Evolutionary conservation across 345 rosid species (phyloP).

Genomic region (Heritiera fomes): DNA sequence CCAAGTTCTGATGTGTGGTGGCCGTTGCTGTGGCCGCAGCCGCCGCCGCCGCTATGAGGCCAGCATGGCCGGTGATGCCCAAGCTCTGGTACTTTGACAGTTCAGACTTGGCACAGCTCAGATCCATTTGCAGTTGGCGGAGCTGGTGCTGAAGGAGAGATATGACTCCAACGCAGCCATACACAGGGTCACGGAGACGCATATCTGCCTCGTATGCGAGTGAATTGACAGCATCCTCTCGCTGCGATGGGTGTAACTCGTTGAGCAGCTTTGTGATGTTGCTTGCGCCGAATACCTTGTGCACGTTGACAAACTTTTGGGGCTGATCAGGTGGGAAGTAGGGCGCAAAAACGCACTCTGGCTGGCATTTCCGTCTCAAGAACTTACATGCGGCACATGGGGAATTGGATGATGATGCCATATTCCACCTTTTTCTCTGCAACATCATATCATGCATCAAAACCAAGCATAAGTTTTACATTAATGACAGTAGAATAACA

Average conservation of each 20-base stretch:
- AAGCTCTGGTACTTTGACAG: conserved; percentile 62
- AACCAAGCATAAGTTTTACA: not conserved
- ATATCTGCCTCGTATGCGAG: conserved; percentile 48
- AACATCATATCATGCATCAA: conserved; percentile 10
- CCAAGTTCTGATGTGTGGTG: conserved; percentile 49
- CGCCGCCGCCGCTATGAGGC: conserved; percentile 58
- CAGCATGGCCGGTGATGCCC: conserved; percentile 52
- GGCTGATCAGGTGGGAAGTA: conserved; percentile 49
- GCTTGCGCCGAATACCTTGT: conserved; percentile 49
- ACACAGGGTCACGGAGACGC: conserved; percentile 48
- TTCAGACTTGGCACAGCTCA: conserved; percentile 57
- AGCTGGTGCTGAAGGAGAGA: conserved; percentile 48
- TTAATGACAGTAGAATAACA: not conserved
- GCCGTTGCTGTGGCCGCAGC: conserved; percentile 42
- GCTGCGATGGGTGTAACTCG: conserved; percentile 41
- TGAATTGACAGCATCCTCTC: conserved; percentile 47
- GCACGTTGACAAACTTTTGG: conserved; percentile 42
- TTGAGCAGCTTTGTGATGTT: conserved; percentile 48
- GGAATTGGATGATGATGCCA: conserved; percentile 45
- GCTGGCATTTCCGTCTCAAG: conserved; percentile 44
- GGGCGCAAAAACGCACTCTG: conserved; percentile 52
- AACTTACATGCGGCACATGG: conserved; percentile 53
- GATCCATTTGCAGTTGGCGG: conserved; percentile 46
- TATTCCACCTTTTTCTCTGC: conserved; percentile 22
- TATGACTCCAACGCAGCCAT: conserved; percentile 50